A percentile compares a stretch with the other conserved stretches of the same genome.
Conservation (phyloP, 2,329 filamentous ascomycete genomes). For the Penicillium paneum region DNA sequence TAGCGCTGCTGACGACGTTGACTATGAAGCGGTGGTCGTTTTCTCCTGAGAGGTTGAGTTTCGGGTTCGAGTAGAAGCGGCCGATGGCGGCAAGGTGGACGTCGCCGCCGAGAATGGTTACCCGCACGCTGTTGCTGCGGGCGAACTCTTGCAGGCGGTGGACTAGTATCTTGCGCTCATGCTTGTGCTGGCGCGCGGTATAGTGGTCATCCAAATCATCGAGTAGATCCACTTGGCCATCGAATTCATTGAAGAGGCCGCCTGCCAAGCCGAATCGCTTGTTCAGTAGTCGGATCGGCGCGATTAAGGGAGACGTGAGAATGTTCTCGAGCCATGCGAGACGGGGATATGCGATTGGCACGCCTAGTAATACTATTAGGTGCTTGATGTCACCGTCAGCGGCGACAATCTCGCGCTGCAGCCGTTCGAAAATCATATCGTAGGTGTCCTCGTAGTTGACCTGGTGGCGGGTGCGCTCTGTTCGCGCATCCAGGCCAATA, state of each 20-base stretch:
- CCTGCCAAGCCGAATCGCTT: constrained; percentile 84
- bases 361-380: constrained; percentile 61
- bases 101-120: constrained; percentile 63
- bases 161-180: constrained; percentile 73
- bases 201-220: constrained; percentile 71
- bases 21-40: constrained; percentile 62
- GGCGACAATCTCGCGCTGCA: constrained; percentile 51
- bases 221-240: constrained; percentile 67
- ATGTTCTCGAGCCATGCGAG: constrained; percentile 97
- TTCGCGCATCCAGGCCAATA: constrained; percentile 58
- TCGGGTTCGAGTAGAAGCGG: constrained; percentile 62
- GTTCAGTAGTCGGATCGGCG: constrained; percentile 83
- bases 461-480: constrained; percentile 83
- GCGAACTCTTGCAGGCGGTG: constrained; percentile 60
- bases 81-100: constrained; percentile 55
- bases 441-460: constrained; percentile 77
- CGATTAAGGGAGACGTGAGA: constrained; percentile 79
- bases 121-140: constrained; percentile 54
- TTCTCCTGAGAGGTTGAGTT: constrained; percentile 55
- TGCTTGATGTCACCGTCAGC: constrained; percentile 59
- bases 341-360: constrained; percentile 69
- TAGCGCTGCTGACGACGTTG: constrained; percentile 63
- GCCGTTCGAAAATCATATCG: constrained; percentile 57
- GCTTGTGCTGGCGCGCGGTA: constrained; percentile 86
- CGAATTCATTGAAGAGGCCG: constrained; percentile 87